Evolutionary conservation across 1,284 basidiomycete species (phyloP).

Genomic region (Sporisorium scitamineum): DNA sequence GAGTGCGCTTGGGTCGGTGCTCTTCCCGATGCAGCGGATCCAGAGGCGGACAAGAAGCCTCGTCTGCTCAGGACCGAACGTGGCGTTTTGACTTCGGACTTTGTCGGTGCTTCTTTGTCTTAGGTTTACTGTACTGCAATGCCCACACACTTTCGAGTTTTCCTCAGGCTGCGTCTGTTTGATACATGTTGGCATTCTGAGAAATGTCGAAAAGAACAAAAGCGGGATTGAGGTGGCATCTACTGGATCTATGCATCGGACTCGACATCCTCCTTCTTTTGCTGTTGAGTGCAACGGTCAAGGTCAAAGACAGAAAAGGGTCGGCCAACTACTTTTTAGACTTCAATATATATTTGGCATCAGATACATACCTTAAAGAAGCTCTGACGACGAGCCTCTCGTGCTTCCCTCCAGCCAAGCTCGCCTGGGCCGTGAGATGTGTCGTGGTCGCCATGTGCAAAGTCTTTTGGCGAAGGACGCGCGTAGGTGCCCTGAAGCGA

Average conservation of each 20-base stretch:
- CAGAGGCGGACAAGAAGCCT: conserved; percentile 62
- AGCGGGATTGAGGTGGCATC: background rate
- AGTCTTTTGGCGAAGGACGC: conserved; percentile 40
- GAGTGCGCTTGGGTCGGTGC: conserved; percentile 65
- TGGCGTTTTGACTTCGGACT: conserved; percentile 58
- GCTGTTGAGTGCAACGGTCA: conserved; percentile 1
- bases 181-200: conserved; percentile 1
- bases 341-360: background rate
- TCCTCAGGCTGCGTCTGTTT: background rate
- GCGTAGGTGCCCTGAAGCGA: conserved; percentile 51
- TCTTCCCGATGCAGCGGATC: conserved; percentile 54
- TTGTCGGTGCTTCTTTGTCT: conserved; percentile 64
- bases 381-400: conserved; percentile 70
- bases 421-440: conserved; percentile 65
- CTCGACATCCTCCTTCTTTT: conserved; percentile 54
- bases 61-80: conserved; percentile 60
- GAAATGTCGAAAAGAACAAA: conserved; percentile 1
- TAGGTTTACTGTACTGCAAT: conserved; percentile 15
- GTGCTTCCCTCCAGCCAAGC: conserved; percentile 69
- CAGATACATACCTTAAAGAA: conserved; percentile 72
- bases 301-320: background rate
- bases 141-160: background rate
- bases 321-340: background rate
- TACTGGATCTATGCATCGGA: conserved; percentile 44
- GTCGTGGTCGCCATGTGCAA: conserved; percentile 34